A percentile compares a stretch with the other conserved stretches of the same genome.
Conservation (phyloP, 176 grass and related monocot species). For the Echinochloa phyllopogon region DNA sequence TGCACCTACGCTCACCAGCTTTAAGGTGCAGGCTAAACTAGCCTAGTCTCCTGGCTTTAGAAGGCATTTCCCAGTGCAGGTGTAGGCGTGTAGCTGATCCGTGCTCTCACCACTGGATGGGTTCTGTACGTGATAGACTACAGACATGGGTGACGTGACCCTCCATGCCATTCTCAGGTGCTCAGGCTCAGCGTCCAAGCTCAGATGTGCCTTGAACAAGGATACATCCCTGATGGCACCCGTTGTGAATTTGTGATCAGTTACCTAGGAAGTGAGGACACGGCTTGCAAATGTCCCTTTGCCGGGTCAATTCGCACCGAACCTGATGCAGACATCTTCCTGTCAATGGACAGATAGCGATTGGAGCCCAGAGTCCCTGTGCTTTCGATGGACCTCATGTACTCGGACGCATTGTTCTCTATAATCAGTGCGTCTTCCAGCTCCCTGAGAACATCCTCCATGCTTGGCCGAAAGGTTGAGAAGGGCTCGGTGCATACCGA, state of each 20-base stretch:
- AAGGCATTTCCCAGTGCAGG: constrained; percentile 23
- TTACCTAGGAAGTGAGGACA: constrained; percentile 54
- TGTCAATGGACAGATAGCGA: constrained; percentile 58
- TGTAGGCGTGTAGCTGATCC: background rate
- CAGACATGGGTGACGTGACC: constrained; percentile 7
- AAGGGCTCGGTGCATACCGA: constrained; percentile 61
- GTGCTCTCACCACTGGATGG: constrained; percentile 20
- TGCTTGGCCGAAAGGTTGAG: constrained; percentile 68
- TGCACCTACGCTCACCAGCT: background rate
- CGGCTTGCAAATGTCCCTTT: constrained; percentile 37
- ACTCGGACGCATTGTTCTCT: constrained; percentile 75
- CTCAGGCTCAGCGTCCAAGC: constrained; percentile 16
- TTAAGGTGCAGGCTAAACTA: constrained; percentile 24
- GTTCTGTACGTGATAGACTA: constrained; percentile 9
- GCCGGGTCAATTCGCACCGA: constrained; percentile 31
- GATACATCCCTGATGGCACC: constrained; percentile 14
- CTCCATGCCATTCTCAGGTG: constrained; percentile 24
- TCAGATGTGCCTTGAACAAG: constrained; percentile 17
- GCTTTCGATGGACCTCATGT: constrained; percentile 82
- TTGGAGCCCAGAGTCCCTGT: constrained; percentile 63
- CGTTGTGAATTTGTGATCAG: background rate
- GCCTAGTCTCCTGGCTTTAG: background rate
- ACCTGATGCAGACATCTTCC: constrained; percentile 54
- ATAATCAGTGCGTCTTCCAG: constrained; percentile 79
- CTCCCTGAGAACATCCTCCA: constrained; percentile 66